phyloP scores from a whole-genome alignment of 2,329 filamentous ascomycete species.

The Stenocarpella maydis region DNA sequence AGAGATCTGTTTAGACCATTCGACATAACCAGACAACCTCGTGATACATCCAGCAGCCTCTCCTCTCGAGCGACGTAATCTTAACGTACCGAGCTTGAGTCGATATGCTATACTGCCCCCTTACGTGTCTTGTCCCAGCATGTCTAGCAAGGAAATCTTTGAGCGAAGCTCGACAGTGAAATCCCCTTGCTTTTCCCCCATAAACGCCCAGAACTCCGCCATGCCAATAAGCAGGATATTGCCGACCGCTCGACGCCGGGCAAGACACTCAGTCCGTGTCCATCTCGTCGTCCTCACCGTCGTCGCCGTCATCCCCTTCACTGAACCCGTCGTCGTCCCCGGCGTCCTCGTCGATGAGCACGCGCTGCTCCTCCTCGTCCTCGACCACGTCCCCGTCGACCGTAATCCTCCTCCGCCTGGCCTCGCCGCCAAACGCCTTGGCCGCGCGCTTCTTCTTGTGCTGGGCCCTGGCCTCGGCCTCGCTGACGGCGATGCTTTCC shows the following conservation, averaged over 20 bases:
- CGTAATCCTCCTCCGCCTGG: conserved; percentile 48
- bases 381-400: conserved; percentile 53
- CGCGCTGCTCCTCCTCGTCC: conserved; percentile 38
- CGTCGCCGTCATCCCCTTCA: conserved; percentile 46
- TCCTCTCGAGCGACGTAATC: neutral
- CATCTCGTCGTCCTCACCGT: conserved; percentile 49
- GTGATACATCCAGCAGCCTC: neutral
- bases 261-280: conserved; percentile 50
- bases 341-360: conserved; percentile 42
- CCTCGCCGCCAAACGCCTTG: conserved; percentile 52
- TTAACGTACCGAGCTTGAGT: neutral
- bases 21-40: neutral
- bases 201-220: conserved; percentile 38
- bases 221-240: conserved; percentile 22
- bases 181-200: conserved; percentile 42
- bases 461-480: conserved; percentile 38
- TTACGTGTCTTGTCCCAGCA: conserved; percentile 16
- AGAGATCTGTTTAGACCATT: neutral
- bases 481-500: conserved; percentile 48
- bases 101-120: conserved; percentile 5
- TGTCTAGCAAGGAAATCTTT: conserved; percentile 19
- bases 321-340: conserved; percentile 40
- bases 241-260: neutral
- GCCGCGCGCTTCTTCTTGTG: conserved; percentile 40
- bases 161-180: conserved; percentile 28